Evolutionary conservation across 352 stramenopile species (phyloP), one percentile per base, ranked within the genome.

Genomic region (Phytophthora multivora): DNA sequence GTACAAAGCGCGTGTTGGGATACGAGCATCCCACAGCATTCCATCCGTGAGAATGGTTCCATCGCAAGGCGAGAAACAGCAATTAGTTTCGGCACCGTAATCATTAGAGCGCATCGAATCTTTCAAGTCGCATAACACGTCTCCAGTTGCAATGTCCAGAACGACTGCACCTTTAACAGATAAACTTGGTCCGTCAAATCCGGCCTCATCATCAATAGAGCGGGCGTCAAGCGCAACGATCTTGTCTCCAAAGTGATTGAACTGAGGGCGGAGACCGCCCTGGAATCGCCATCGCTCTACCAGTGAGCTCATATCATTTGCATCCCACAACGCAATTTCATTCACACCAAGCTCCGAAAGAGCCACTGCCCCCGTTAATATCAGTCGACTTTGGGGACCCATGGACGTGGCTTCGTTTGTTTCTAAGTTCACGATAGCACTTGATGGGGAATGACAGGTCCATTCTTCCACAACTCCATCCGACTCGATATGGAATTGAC

Each of bases 21-120:
- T 77, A 0, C 87, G 80, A 7, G 82, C 68, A 60, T 95, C 85
- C 85, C 87, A 95, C 5, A 95, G 56, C 74, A 95, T 88, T 3
- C 87, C 85, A 53, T 91, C 87, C 0, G 87, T 90, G 0, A 95
- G 59, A 50, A 95, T 86, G 1, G 77, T 89, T 18, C 74, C 71
- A 41, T 95, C 87, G 23, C 81, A 86, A 0, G 75, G 76, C 0
- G 85, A 87, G 47, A 90, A 95, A 41, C 79, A 83, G 56, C 83
- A 93, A 52, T 93, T 95, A 2, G 87, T 94, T 51, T 91, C 83
- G 6, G 77, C 60, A 0, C 81, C 75, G 25, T 95, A 93, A 45
- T 82, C 83, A 48, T 93, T 93, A 13, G 79, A 90, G 12, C 85
- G 78, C 51, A 77, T 79, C 13, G 43, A 45, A 47, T 95, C 86